Conservation (phyloP, 495 filamentous ascomycete species). For the Xylaria nigripes region DNA sequence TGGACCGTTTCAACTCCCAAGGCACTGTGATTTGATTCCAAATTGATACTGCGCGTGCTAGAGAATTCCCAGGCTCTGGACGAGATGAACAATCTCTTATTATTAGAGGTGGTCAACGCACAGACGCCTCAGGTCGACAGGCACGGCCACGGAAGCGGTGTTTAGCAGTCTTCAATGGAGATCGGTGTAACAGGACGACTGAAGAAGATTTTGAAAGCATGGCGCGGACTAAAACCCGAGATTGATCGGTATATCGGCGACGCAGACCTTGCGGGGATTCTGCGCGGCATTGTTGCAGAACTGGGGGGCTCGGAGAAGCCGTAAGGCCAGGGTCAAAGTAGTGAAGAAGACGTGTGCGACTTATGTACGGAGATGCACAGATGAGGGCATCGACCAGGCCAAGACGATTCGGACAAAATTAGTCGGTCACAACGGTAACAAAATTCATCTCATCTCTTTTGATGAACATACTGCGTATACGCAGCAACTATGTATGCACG, state of each 20-base stretch:
- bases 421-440: not conserved
- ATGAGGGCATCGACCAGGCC: not conserved
- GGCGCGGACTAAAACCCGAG: not conserved
- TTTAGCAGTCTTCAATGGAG: not conserved
- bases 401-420: not conserved
- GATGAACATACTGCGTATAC: not conserved
- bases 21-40: not conserved
- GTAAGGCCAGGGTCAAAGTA: conserved; percentile 6
- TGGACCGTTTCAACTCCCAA: not conserved
- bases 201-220: not conserved
- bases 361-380: not conserved
- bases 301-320: conserved; percentile 2
- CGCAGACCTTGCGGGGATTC: not conserved
- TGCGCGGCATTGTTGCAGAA: not conserved
- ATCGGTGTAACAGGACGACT: not conserved
- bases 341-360: not conserved
- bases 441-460: not conserved
- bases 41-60: not conserved
- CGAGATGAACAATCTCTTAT: conserved; percentile 10
- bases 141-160: not conserved
- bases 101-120: not conserved
- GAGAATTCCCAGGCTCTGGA: conserved; percentile 4
- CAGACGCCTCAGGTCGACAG: not conserved
- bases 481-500: not conserved
- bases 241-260: not conserved